Percentiles rank a stretch among this genome's conserved stretches.
Evolutionary conservation across 257 asterid genomes (phyloP).

Genomic region (Przewalskia tangutica): DNA sequence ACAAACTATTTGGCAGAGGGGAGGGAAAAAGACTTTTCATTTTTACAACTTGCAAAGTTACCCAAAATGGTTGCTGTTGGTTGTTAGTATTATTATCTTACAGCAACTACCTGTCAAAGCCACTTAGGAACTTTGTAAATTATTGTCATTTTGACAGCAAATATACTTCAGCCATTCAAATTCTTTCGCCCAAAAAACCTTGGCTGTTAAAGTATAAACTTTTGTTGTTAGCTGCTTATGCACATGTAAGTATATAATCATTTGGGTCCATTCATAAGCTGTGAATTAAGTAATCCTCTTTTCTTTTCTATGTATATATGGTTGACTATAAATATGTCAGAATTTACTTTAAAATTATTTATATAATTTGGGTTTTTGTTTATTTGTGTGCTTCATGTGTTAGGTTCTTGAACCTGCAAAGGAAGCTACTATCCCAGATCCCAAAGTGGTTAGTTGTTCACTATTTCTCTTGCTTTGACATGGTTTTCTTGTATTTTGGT

Average conservation of each 20-base stretch:
- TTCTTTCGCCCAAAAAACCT: not conserved
- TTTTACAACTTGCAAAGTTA: too few species aligned
- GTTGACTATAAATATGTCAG: not conserved
- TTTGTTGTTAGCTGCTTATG: not conserved
- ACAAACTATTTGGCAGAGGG: not conserved
- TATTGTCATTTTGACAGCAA: not conserved
- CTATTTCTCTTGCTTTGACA: not conserved
- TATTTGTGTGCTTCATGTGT: not conserved
- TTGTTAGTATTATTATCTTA: not conserved
- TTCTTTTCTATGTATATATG: not conserved
- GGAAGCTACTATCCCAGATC: not conserved
- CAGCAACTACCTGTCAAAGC: not conserved
- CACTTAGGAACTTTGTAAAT: not conserved
- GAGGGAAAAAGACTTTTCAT: not conserved
- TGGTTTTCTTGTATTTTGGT: not conserved
- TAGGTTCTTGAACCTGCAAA: slow-evolving; percentile 7
- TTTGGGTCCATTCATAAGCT: too few species aligned
- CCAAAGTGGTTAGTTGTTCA: not conserved
- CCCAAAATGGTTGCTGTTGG: too few species aligned
- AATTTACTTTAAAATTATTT: not conserved
- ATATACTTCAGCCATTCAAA: not conserved
- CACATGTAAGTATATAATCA: not conserved
- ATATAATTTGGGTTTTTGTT: not conserved
- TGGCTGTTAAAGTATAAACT: not conserved
- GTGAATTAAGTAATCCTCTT: too few species aligned